Base-by-base conservation (phyloP, 352 stramenopile genomes). In the Globisporangium viniferum region DNA sequence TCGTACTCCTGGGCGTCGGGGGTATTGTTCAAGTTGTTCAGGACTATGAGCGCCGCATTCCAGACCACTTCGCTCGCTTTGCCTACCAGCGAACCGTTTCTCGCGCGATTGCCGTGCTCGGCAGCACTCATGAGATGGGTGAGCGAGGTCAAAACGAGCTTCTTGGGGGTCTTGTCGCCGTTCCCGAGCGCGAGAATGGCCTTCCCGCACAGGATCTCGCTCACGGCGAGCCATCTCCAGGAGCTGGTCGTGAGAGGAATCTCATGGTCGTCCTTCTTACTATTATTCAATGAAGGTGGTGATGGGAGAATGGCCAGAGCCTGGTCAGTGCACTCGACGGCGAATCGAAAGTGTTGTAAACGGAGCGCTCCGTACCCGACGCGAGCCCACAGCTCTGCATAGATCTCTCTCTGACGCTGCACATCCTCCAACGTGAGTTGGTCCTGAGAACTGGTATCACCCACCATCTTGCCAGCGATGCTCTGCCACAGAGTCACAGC, bases 191-290 rank as follows among this genome's bases (percentile, higher is more conserved):
- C 67, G 27, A 93, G 64, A 56, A 95, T 84, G 0, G 81, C 74
- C 2, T 76, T 73, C 3, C 75, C 84, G 41, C 78, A 88, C 1
- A 94, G 68, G 7, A 86, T 64, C 56, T 94, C 81, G 44, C 84
- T 85, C 20, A 90, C 64, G 12, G 84, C 75, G 35, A 90, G 81
- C 90, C 86, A 96, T 39, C 81, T 84, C 80, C 80, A 91, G 0
- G 78, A 82, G 24, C 67, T 63, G 6, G 8, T 31, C 8, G 67
- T 65, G 8, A 69, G 29, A 24, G 29, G 39, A 18, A 44, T 14
- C 24, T 8, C 44, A 2, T 10, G 7, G 2, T 48, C 24, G 12
- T 12, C 31, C n/a, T 27, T 41, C 14, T 29, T 31, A 14, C n/a
- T 22, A 14, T 61, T 33, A 10, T 14, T 36, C 29, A 4, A 69